Evolutionary conservation across 495 filamentous ascomycete genomes (phyloP).

Genomic region (Acidomyces sp.): DNA sequence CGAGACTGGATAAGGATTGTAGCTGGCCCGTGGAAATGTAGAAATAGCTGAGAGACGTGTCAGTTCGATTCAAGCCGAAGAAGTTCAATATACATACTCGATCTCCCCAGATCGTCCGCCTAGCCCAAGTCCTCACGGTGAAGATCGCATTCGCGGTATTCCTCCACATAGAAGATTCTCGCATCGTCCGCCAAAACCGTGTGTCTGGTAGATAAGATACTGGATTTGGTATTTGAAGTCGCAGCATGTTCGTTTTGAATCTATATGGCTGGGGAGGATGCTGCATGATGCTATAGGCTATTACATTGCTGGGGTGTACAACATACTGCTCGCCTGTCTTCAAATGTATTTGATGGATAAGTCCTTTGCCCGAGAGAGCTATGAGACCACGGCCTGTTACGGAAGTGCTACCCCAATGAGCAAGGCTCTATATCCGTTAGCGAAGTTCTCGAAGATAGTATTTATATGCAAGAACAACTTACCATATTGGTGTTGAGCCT

Average conservation of each 20-base stretch:
- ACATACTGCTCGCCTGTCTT: constrained; percentile 74
- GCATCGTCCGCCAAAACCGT: constrained; percentile 58
- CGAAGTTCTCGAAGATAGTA: not conserved
- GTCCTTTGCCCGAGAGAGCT: constrained; percentile 69
- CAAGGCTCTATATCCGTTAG: constrained; percentile 54
- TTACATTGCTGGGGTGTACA: constrained; percentile 74
- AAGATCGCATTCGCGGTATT: constrained; percentile 46
- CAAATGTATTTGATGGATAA: constrained; percentile 70
- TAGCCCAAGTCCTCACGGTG: constrained; percentile 54
- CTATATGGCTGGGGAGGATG: constrained; percentile 69
- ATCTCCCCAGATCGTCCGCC: constrained; percentile 86
- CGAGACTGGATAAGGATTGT: constrained; percentile 79
- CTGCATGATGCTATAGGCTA: constrained; percentile 71
- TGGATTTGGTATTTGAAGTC: constrained; percentile 63
- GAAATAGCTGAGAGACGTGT: constrained; percentile 47
- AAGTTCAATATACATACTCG: constrained; percentile 37
- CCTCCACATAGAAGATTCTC: constrained; percentile 57
- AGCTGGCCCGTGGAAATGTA: constrained; percentile 74
- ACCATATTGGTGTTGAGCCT: constrained; percentile 61
- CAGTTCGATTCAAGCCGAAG: constrained; percentile 1
- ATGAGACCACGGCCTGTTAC: constrained; percentile 78
- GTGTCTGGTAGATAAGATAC: constrained; percentile 44
- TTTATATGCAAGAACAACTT: constrained; percentile 15
- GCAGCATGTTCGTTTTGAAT: constrained; percentile 60
- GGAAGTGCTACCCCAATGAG: constrained; percentile 82